Evolutionary conservation across 2,329 filamentous ascomycete genomes (phyloP).

Genomic region (Fusarium sp.): DNA sequence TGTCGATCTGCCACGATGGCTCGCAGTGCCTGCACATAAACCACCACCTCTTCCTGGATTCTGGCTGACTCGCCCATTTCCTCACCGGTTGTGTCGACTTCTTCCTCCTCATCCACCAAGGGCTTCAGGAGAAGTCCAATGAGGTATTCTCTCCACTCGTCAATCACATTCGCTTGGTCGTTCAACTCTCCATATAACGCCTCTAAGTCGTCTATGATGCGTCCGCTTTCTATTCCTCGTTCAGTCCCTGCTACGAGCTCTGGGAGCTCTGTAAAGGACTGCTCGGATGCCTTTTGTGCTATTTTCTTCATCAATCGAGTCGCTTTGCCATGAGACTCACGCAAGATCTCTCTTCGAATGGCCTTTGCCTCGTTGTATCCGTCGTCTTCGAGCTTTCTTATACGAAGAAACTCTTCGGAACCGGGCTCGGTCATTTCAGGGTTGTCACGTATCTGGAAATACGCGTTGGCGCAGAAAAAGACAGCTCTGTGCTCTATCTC

Average conservation of each 20-base stretch:
- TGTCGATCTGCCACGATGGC: conserved; percentile 83
- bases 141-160: conserved; percentile 80
- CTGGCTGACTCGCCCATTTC: conserved; percentile 91
- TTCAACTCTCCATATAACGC: conserved; percentile 76
- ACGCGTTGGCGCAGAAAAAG: conserved; percentile 88
- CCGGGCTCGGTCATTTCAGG: conserved; percentile 71
- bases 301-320: conserved; percentile 71
- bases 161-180: conserved; percentile 76
- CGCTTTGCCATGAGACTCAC: conserved; percentile 57
- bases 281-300: conserved; percentile 61
- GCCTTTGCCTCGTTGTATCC: conserved; percentile 83
- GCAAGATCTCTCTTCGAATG: conserved; percentile 83
- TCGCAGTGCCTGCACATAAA: conserved; percentile 83
- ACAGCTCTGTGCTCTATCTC: conserved; percentile 84
- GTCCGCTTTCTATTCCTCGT: conserved; percentile 79
- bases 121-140: conserved; percentile 78
- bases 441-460: conserved; percentile 85
- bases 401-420: conserved; percentile 72
- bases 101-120: conserved; percentile 85
- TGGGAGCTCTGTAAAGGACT: conserved; percentile 72
- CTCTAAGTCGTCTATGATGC: conserved; percentile 75
- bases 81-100: conserved; percentile 82
- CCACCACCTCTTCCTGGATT: conserved; percentile 88
- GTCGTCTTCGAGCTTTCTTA: conserved; percentile 78
- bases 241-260: conserved; percentile 63